Evolutionary conservation across 148 eudicot species (phyloP).

Genomic region (Rhododendron williamsianum): DNA sequence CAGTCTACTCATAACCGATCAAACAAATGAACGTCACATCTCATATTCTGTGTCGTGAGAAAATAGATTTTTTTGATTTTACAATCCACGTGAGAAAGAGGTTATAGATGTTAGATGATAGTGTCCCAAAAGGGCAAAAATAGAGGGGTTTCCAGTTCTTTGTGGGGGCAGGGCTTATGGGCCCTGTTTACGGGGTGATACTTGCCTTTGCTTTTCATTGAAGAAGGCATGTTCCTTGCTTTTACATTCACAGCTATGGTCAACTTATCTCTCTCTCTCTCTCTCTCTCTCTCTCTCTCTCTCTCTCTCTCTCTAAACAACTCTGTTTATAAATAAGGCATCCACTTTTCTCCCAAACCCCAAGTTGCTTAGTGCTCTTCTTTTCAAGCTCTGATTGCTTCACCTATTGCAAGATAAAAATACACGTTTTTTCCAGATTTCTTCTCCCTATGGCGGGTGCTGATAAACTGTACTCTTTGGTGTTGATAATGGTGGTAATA

Average conservation of each 20-base stretch:
- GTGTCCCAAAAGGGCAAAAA: neutral
- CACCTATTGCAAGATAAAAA: neutral
- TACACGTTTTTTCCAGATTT: neutral
- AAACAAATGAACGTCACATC: neutral
- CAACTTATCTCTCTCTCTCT: neutral
- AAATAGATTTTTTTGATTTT: too few species aligned
- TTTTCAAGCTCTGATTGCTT: conserved; percentile 1
- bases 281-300: neutral
- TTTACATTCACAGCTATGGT: neutral
- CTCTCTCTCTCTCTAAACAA: neutral
- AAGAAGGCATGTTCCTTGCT: neutral
- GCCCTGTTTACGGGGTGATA: too few species aligned
- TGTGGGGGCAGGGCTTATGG: neutral
- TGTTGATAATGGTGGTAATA: conserved; percentile 9
- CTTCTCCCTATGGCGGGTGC: neutral
- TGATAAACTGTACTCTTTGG: neutral
- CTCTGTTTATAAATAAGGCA: conserved; percentile 8
- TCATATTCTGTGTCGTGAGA: too few species aligned
- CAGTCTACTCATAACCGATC: too few species aligned
- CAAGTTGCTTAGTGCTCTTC: neutral
- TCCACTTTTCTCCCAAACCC: neutral
- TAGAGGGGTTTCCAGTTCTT: neutral
- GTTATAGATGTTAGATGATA: neutral
- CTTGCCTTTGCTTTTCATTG: neutral
- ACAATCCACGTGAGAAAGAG: neutral